phyloP scores from a whole-genome alignment of 768 basidiomycete species.

The Terana coerulea region DNA sequence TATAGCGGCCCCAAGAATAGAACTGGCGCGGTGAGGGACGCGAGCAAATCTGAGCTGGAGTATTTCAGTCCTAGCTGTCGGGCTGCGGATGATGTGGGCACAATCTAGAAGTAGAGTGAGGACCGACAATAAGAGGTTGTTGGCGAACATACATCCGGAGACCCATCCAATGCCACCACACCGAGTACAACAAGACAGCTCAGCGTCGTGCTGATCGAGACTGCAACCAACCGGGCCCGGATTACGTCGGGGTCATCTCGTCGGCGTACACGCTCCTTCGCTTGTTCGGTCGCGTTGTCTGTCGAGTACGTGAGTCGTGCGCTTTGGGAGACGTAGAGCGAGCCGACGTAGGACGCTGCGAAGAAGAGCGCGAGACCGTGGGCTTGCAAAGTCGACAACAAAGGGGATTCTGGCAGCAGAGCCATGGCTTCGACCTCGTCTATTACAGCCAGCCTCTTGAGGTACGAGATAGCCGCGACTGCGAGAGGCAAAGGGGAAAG shows the following conservation, averaged over 20 bases:
- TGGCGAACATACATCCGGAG: too few species aligned
- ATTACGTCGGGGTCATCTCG: constrained; percentile 87
- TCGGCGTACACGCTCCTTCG: constrained; percentile 47
- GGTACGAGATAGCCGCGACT: too few species aligned
- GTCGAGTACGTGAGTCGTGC: constrained; percentile 43
- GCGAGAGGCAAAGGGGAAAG: too few species aligned
- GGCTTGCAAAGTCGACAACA: constrained; percentile 29
- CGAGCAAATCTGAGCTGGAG: constrained; percentile 30
- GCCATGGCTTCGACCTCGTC: too few species aligned
- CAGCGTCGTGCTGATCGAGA: constrained; percentile 53
- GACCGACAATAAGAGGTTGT: too few species aligned
- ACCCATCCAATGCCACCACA: too few species aligned
- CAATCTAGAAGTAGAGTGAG: too few species aligned
- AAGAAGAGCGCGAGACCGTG: constrained; percentile 58
- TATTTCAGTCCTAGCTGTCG: constrained; percentile 35
- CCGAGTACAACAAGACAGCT: constrained; percentile 51
- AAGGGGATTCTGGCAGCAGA: constrained; percentile 15
- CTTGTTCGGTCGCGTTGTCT: constrained; percentile 22
- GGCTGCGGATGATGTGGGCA: too few species aligned
- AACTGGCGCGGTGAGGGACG: constrained; percentile 66
- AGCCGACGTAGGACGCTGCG: constrained; percentile 72
- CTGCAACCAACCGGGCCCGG: constrained; percentile 69
- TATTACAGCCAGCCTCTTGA: too few species aligned
- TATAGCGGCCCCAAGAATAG: constrained; percentile 81
- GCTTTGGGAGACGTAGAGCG: constrained; percentile 71